Base-by-base conservation (phyloP, 2,329 filamentous ascomycete genomes). In the Calonectria ilicicola region DNA sequence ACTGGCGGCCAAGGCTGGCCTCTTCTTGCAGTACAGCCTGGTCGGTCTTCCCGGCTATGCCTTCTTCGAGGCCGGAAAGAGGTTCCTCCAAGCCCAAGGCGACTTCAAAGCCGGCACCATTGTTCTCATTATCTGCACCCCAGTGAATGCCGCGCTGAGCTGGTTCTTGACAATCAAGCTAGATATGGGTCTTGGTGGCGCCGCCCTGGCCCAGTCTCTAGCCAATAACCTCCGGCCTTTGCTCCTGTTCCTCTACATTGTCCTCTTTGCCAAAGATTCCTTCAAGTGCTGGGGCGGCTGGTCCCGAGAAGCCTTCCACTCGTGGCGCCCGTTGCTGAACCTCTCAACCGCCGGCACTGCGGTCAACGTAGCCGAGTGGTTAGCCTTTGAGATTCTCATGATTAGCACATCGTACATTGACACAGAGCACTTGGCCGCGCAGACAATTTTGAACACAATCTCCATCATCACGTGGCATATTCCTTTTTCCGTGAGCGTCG, bases 61-160 rank as follows among this genome's bases (percentile, higher is more conserved):
- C 2, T 84, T 85, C 10, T 91, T 90, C 46, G 89, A 90, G 74
- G 87, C 87, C 0, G 82, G 87, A 1, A 90, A 90, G 76, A 83
- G 89, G 0, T 90, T 89, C 73, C 83, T 89, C 3, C 88, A 90
- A 77, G 87, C 89, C 0, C 89, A 90, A 73, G 88, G 89, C 1
- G 83, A 88, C 38, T 90, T 90, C 81, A 85, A 85, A 40, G 86
- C 86, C 1, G 86, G 85, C 17, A 84, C 89, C 74, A 81, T 84
- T 15, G 84, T 89, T n/a, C 82, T 90, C 15, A 60, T 89, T 3
- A 75, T 89, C 32, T 86, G 86, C 53, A 85, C 87, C 0, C 88
- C 88, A 0, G 72, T 87, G 17, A 89, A 89, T 72, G 85, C 86
- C 19, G 67, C 85, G 1, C 81, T 89, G 21, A 88, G 87, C 77